These are phyloP conservation scores for Penicillium pancosmium DNA, from an alignment of 495 filamentous ascomycete species.

Conservation along the genomic window DNA sequence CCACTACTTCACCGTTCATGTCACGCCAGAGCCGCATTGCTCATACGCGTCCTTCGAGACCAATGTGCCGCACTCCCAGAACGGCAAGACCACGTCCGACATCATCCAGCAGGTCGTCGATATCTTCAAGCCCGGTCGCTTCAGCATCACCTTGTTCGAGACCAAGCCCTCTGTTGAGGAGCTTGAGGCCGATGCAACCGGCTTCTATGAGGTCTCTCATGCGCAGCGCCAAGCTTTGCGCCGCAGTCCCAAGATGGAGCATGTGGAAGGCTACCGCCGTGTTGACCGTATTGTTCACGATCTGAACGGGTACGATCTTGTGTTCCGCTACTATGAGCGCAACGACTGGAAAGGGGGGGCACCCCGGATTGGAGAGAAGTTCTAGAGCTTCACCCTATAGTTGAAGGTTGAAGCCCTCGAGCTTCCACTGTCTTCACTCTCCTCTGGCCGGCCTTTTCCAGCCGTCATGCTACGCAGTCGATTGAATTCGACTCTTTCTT, in stretches of 20 bases:
- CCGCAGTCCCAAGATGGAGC: slow-evolving; percentile 73
- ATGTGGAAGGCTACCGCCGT: slow-evolving; percentile 82
- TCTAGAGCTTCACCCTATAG: slow-evolving; percentile 25
- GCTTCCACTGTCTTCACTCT: slow-evolving; percentile 10
- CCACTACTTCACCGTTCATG: slow-evolving; percentile 99
- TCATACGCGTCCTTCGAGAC: slow-evolving; percentile 99
- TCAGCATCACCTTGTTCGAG: slow-evolving; percentile 97
- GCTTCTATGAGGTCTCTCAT: slow-evolving; percentile 42
- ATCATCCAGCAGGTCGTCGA: slow-evolving; percentile 90
- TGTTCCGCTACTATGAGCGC: slow-evolving; percentile 96
- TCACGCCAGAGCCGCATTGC: slow-evolving; percentile 96
- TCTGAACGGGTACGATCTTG: slow-evolving; percentile 94
- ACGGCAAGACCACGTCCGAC: slow-evolving; percentile 83
- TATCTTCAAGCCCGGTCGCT: slow-evolving; percentile 95
- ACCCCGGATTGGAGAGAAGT: slow-evolving; percentile 70
- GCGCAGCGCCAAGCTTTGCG: slow-evolving; percentile 49
- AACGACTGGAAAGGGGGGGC: slow-evolving; percentile 84
- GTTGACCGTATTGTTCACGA: slow-evolving; percentile 97
- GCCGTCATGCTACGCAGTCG: slow-evolving; percentile 13
- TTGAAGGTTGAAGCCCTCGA: not conserved
- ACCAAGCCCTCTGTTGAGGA: slow-evolving; percentile 63
- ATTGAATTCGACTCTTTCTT: not conserved
- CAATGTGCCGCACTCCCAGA: slow-evolving; percentile 91
- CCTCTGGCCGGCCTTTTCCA: slow-evolving; percentile 20
- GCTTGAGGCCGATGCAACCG: slow-evolving; percentile 37